Evolutionary conservation across 2,329 filamentous ascomycete genomes (phyloP).

Genomic region (Oidium heveae): DNA sequence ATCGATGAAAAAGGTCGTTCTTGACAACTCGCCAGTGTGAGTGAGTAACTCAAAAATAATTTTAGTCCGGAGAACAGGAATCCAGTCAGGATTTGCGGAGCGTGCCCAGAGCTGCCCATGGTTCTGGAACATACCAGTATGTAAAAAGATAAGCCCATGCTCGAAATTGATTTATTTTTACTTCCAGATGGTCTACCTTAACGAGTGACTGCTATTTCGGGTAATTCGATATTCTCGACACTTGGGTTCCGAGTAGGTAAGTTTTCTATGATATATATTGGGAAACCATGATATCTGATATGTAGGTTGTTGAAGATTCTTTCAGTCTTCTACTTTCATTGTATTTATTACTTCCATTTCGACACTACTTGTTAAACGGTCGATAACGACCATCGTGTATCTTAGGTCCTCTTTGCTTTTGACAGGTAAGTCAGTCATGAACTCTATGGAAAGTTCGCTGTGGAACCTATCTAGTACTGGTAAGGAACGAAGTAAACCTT

Average conservation of each 20-base stretch:
- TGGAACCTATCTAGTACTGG: not conserved
- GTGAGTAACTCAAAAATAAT: too few relatives aligned
- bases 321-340: not conserved
- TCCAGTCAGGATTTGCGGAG: too few relatives aligned
- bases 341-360: not conserved
- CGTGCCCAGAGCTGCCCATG: too few relatives aligned
- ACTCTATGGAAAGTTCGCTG: not conserved
- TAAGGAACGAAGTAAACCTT: not conserved
- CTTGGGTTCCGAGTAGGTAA: not conserved
- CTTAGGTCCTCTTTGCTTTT: not conserved
- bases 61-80: too few relatives aligned
- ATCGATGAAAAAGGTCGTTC: too few relatives aligned
- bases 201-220: not conserved
- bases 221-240: not conserved
- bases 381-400: not conserved
- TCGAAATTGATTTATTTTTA: too few relatives aligned
- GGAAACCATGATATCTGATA: not conserved
- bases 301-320: not conserved
- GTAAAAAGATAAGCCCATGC: too few relatives aligned
- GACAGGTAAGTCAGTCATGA: not conserved
- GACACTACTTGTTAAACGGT: not conserved
- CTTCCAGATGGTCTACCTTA: not conserved
- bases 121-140: too few relatives aligned
- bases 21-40: too few relatives aligned
- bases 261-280: not conserved